phyloP scores from a whole-genome alignment of 495 filamentous ascomycete genomes.

The Penicillium crystallinum region DNA sequence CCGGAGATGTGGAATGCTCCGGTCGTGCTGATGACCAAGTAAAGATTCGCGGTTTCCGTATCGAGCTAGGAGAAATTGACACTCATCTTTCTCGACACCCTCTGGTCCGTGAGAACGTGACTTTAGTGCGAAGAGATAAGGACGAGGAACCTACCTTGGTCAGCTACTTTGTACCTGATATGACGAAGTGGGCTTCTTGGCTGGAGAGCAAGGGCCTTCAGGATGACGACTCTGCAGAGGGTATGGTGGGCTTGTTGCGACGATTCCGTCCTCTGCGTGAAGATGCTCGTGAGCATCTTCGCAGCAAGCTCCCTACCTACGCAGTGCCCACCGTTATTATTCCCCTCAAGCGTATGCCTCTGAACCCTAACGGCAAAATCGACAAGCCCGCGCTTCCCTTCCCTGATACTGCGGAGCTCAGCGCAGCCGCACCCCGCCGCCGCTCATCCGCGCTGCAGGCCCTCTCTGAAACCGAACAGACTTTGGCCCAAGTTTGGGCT shows the following conservation, averaged over 20 bases:
- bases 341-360: conserved; percentile 70
- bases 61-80: conserved; percentile 93
- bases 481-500: conserved; percentile 64
- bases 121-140: conserved; percentile 78
- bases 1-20: conserved; percentile 68
- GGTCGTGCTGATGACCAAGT: conserved; percentile 87
- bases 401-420: conserved; percentile 67
- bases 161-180: conserved; percentile 85
- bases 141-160: conserved; percentile 87
- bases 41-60: conserved; percentile 93
- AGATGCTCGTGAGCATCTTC: conserved; percentile 70
- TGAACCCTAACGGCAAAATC: conserved; percentile 94
- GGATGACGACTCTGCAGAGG: conserved; percentile 44
- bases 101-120: conserved; percentile 80
- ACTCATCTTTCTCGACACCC: conserved; percentile 73
- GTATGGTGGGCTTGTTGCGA: conserved; percentile 57
- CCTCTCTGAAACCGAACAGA: conserved; percentile 61
- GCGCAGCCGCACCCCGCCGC: conserved; percentile 33
- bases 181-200: conserved; percentile 65
- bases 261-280: conserved; percentile 63
- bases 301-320: conserved; percentile 70
- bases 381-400: conserved; percentile 89
- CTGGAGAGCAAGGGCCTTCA: conserved; percentile 49
- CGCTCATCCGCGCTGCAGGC: conserved; percentile 34
- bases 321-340: conserved; percentile 80